Evolutionary conservation across 2,329 filamentous ascomycete species (phyloP).

Genomic region (Sclerotiophoma versabilis): DNA sequence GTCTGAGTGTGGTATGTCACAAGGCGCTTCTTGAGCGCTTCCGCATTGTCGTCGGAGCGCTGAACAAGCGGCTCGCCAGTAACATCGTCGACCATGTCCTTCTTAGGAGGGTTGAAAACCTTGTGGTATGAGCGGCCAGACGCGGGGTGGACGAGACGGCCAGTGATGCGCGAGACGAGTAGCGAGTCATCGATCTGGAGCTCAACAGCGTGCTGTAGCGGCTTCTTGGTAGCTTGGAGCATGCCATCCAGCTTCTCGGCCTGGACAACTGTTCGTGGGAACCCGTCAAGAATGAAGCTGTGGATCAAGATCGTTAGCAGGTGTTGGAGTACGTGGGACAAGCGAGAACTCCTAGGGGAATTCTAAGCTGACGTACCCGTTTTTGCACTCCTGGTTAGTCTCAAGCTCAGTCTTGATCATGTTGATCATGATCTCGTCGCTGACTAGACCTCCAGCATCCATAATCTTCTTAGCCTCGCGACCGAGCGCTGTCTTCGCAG

Average conservation of each 20-base stretch:
- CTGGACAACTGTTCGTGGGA: constrained; percentile 95
- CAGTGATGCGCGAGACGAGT: constrained; percentile 94
- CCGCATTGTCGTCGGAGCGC: constrained; percentile 95
- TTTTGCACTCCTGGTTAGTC: constrained; percentile 92
- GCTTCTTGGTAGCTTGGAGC: constrained; percentile 79
- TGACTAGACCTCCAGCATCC: constrained; percentile 96
- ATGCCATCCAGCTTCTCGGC: constrained; percentile 94
- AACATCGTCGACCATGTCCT: constrained; percentile 91
- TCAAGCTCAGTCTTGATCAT: constrained; percentile 99
- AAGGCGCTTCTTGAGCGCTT: constrained; percentile 93
- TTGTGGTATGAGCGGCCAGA: constrained; percentile 97
- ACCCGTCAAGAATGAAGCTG: constrained; percentile 98
- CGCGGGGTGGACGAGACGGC: constrained; percentile 92
- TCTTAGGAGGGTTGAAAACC: constrained; percentile 98
- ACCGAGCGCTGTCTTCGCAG: constrained; percentile 94
- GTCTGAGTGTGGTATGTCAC: constrained; percentile 95
- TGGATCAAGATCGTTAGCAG: not conserved
- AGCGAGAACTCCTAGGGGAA: not conserved
- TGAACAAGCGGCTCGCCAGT: constrained; percentile 97
- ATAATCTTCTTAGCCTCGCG: constrained; percentile 99
- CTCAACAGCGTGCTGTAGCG: constrained; percentile 93
- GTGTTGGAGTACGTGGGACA: not conserved
- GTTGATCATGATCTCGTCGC: constrained; percentile 98
- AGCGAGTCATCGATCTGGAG: constrained; percentile 95
- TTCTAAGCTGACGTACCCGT: constrained; percentile 69